phyloP scores from a whole-genome alignment of 768 basidiomycete species.

The Tylopilus vinaceipallidus region DNA sequence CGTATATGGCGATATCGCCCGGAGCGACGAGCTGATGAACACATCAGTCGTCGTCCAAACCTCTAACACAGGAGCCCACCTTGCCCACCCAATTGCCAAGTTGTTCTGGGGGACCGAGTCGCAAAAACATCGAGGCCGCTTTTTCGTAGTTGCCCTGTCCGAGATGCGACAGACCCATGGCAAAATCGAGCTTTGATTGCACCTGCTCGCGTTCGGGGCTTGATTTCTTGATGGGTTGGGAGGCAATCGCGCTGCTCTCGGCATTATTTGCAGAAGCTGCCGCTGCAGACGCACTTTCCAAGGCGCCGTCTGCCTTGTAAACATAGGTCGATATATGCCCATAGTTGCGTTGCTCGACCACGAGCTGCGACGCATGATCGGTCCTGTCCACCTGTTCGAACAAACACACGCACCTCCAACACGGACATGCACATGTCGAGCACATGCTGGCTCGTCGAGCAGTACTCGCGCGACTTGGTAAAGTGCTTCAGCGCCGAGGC shows the following conservation, averaged over 20 bases:
- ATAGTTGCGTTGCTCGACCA: constrained; percentile 85
- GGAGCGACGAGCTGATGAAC: constrained; percentile 59
- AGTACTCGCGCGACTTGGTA: constrained; percentile 91
- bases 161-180: constrained; percentile 73
- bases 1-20: constrained; percentile 85
- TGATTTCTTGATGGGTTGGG: constrained; percentile 41
- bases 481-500: constrained; percentile 72
- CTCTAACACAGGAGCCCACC: constrained; percentile 35
- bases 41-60: not conserved
- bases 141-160: constrained; percentile 74
- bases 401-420: constrained; percentile 54
- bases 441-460: constrained; percentile 87
- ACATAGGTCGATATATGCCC: constrained; percentile 88
- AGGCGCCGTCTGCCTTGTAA: constrained; percentile 91
- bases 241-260: constrained; percentile 12
- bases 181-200: constrained; percentile 79
- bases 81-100: constrained; percentile 79
- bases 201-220: constrained; percentile 59
- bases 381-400: not conserved
- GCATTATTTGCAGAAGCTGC: constrained; percentile 33
- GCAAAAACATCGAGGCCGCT: constrained; percentile 72
- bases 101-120: constrained; percentile 60
- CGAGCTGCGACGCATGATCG: constrained; percentile 46
- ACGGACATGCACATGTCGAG: constrained; percentile 89
- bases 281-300: constrained; percentile 56